Base-by-base conservation (phyloP, 2,329 filamentous ascomycete species). In the Alternaria atra region DNA sequence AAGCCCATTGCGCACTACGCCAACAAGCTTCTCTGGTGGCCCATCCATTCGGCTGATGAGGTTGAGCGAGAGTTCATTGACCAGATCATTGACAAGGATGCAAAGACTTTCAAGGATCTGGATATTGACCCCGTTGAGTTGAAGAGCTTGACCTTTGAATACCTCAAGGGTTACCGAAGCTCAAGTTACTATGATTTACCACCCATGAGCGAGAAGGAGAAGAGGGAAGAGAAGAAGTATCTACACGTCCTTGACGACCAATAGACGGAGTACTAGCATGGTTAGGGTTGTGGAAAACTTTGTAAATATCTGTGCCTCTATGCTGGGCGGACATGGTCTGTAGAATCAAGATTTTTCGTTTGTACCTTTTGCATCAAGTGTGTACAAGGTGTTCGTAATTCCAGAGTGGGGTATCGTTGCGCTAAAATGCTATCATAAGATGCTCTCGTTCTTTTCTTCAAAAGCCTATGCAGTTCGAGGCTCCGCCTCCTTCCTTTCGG, bases 31-130 rank as follows among this genome's bases (percentile, higher is more conserved):
- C 83, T 98, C 20, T 99, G 94, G 94, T 99, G 93, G 93, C 91
- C 90, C 44, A 89, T 91, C 47, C 84, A 91, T 64, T 94, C 91
- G 34, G 88, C 88, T 39, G 94, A 98, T 74, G 89, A 97, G 79
- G 86, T 99, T 12, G 93, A 97, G 84, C 87, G 91, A 65, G 94
- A 99, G 80, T 97, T 94, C 80, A 88, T 97, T 72, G 91, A 99
- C 80, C 95, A 99, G 80, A 84, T 88, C 70, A 96, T 99, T 75
- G 95, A 99, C 79, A 89, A 89, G 60, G 88, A 85, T 34, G 95
- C 95, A 67, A 98, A 97, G 87, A 98, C 95, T 2, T 97, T 98
- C 83, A 91, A 91, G 81, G 94, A 98, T 76, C 86, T 99, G 47
- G 92, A 88, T 63, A 97, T 99, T 67, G 91, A 93, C 81, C 92